phyloP scores from a whole-genome alignment of 352 stramenopile species.

The Phytophthora meadii region DNA sequence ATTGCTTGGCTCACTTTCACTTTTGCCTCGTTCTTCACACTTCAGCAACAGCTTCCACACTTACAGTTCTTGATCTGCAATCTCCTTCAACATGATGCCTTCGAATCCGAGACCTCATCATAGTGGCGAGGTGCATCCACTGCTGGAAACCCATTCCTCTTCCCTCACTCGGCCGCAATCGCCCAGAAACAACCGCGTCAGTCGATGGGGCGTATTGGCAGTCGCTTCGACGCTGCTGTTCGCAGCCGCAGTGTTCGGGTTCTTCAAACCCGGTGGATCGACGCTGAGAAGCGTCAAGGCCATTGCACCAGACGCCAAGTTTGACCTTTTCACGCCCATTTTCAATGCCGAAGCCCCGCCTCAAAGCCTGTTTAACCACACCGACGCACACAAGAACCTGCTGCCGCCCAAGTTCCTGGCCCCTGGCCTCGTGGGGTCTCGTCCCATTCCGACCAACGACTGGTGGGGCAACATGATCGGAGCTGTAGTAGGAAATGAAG shows the following conservation, averaged over 20 bases:
- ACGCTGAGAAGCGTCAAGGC: conserved; percentile 26
- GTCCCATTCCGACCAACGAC: conserved; percentile 70
- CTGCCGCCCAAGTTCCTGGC: conserved; percentile 65
- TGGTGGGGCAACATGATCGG: conserved; percentile 83
- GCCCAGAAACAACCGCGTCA: conserved; percentile 1
- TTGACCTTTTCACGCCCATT: conserved; percentile 41
- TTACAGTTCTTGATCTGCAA: background rate
- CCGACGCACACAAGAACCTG: conserved; percentile 41
- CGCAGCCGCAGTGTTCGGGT: conserved; percentile 20
- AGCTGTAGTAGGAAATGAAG: conserved; percentile 28
- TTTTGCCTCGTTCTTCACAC: conserved; percentile 16
- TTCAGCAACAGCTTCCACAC: background rate
- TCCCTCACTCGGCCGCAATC: conserved; percentile 12
- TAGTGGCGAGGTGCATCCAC: conserved; percentile 26
- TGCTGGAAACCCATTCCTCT: conserved; percentile 27
- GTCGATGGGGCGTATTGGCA: conserved; percentile 28
- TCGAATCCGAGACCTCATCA: conserved; percentile 21
- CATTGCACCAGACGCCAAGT: conserved; percentile 27
- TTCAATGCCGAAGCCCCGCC: conserved; percentile 39
- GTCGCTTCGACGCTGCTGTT: conserved; percentile 25
- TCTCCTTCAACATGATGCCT: conserved; percentile 18
- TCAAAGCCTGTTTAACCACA: conserved; percentile 35
- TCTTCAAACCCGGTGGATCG: conserved; percentile 21
- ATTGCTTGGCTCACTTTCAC: conserved; percentile 17
- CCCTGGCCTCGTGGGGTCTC: conserved; percentile 45